These are phyloP conservation scores for Clonostachys rosea DNA, from an alignment of 2,329 filamentous ascomycete species.

Conservation along the genomic window DNA sequence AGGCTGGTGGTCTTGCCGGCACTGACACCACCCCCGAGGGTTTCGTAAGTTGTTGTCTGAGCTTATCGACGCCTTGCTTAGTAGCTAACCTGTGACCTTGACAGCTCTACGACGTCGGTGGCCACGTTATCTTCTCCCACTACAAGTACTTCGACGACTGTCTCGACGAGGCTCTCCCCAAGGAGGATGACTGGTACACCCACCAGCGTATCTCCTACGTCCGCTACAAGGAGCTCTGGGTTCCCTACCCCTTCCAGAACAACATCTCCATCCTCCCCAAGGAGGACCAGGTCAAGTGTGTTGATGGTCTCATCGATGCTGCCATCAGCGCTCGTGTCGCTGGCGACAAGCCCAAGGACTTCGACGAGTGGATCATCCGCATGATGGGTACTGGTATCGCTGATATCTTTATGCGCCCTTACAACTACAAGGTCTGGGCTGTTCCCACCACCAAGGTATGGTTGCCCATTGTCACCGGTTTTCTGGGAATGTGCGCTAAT, in stretches of 20 bases:
- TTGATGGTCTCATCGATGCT: slow-evolving; percentile 95
- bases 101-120: slow-evolving; percentile 96
- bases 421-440: slow-evolving; percentile 99
- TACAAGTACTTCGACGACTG: slow-evolving; percentile 99
- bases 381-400: slow-evolving; percentile 87
- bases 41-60: slow-evolving; percentile 68
- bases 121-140: slow-evolving; percentile 98
- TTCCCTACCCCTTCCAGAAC: slow-evolving; percentile 99
- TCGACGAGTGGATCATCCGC: slow-evolving; percentile 97
- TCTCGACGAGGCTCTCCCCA: slow-evolving; percentile 93
- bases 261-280: slow-evolving; percentile 98
- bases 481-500: slow-evolving; percentile 2
- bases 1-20: slow-evolving; percentile 89
- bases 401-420: slow-evolving; percentile 96
- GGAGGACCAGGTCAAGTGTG: slow-evolving; percentile 91
- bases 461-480: slow-evolving; percentile 18
- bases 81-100: slow-evolving; percentile 10
- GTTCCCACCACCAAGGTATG: slow-evolving; percentile 89
- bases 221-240: slow-evolving; percentile 93
- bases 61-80: slow-evolving; percentile 1
- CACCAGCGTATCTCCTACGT: slow-evolving; percentile 99
- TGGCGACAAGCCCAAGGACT: slow-evolving; percentile 90
- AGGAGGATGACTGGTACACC: slow-evolving; percentile 91
- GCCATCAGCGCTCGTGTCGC: slow-evolving; percentile 81
- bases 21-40: slow-evolving; percentile 94